Percentiles rank a stretch among this genome's conserved stretches.
Conservation (phyloP, 768 basidiomycete genomes). For the Leucocoprinus leucothites region DNA sequence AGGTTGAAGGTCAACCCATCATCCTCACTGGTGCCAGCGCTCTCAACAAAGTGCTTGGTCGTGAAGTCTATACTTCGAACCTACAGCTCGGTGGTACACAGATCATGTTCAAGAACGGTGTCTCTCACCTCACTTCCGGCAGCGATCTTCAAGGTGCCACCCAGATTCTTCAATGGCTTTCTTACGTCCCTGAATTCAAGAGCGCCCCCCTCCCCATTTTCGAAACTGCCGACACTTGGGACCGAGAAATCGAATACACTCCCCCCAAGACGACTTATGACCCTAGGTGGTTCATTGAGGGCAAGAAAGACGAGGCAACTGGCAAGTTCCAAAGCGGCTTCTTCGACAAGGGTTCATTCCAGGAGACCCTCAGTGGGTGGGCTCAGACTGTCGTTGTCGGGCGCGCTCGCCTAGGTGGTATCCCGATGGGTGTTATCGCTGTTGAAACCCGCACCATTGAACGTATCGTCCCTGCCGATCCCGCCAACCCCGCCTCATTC, state of each 20-base stretch:
- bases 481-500: conserved; percentile 93
- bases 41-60: conserved; percentile 97
- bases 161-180: conserved; percentile 92
- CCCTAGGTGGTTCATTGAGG: conserved; percentile 97
- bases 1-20: conserved; percentile 99
- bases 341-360: conserved; percentile 97
- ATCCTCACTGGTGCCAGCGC: conserved; percentile 97
- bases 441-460: conserved; percentile 98
- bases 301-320: conserved; percentile 82
- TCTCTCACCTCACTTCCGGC: conserved; percentile 91
- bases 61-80: conserved; percentile 98
- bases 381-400: conserved; percentile 98
- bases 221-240: conserved; percentile 75
- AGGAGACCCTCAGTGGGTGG: conserved; percentile 98
- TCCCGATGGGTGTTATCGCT: conserved; percentile 96
- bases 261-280: conserved; percentile 96
- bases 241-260: conserved; percentile 85
- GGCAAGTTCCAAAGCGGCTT: conserved; percentile 83
- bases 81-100: conserved; percentile 99
- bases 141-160: conserved; percentile 96
- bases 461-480: conserved; percentile 94
- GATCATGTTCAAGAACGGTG: conserved; percentile 99
- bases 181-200: conserved; percentile 86
- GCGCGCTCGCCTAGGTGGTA: conserved; percentile 92
- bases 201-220: conserved; percentile 79